A percentile compares a stretch with the other conserved stretches of the same genome.
Evolutionary conservation across 1,284 basidiomycete genomes (phyloP).

Genomic region (Sphagnurus paluster): DNA sequence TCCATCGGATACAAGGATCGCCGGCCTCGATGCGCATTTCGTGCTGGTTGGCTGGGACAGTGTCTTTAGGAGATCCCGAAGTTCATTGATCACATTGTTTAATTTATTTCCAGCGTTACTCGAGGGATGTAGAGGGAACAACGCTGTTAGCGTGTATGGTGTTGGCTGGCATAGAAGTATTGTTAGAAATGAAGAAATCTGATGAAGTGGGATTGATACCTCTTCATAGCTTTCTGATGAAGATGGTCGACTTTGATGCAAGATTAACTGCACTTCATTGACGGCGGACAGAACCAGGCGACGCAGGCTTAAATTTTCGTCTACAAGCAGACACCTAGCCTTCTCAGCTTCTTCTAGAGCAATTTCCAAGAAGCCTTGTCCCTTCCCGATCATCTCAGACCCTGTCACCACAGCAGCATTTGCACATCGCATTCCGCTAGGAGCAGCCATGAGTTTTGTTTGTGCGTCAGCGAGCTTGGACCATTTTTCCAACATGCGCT

Average conservation of each 20-base stretch:
- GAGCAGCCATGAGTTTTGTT: conserved; percentile 43
- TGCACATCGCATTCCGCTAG: conserved; percentile 54
- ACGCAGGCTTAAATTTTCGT: conserved; percentile 72
- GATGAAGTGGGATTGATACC: conserved; percentile 28
- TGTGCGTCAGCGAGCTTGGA: conserved; percentile 70
- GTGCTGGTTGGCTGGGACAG: conserved; percentile 23
- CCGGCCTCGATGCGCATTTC: conserved; percentile 16
- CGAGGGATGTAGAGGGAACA: conserved; percentile 63
- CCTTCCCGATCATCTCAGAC: conserved; percentile 45
- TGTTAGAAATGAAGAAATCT: background rate
- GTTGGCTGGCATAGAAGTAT: conserved; percentile 37
- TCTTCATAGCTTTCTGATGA: conserved; percentile 42
- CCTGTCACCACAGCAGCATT: conserved; percentile 55
- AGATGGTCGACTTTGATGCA: conserved; percentile 42
- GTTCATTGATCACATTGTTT: conserved; percentile 43
- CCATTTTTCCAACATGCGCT: conserved; percentile 78
- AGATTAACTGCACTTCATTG: conserved; percentile 65
- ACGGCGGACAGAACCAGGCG: conserved; percentile 68
- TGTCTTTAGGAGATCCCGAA: conserved; percentile 34
- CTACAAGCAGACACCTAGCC: conserved; percentile 61
- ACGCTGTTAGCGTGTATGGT: conserved; percentile 43
- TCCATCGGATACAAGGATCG: conserved; percentile 22
- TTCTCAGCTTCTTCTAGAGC: conserved; percentile 76
- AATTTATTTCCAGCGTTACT: conserved; percentile 55
- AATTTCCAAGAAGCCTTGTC: conserved; percentile 63